Evolutionary conservation across 257 asterid genomes (phyloP), one percentile per base, ranked within the genome.

Genomic region (Orobanche coerulescens): DNA sequence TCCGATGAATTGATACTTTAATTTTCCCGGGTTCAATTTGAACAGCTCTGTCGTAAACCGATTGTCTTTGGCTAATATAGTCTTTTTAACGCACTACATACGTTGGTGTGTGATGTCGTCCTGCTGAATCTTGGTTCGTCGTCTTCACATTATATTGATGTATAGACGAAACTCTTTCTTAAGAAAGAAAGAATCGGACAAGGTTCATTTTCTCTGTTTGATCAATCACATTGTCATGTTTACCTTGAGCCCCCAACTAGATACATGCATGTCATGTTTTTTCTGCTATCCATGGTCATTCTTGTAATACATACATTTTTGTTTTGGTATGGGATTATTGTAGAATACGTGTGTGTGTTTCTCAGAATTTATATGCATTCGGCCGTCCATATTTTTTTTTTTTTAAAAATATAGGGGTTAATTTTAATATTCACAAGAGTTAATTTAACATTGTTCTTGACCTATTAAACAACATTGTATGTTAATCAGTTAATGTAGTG

Each of bases 221-320:
- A 12, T 52, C 16, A 37, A 6, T 34, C 10, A 5, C 30, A 28
- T 24, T 14, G 9, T 53, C 14, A 26, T 34, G 11, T 15, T 0
- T 14, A 7, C 15, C 28, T 40, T 14, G 20, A 53, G 36, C 42
- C 42, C 16, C 49, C n/a, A n/a, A 10, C 36, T 37, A 4, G 48
- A 62, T 48, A 56, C 30, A 63, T 47, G 53, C 16, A 11, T n/a
- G n/a, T n/a, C n/a, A n/a, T n/a, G n/a, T 20, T 25, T 54, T 40
- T 55, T 6, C 11, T 22, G 7, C 19, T 31, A 49, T 56, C 24
- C 48, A 1, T 40, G 2, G 2, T 49, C 9, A 10, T 16, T 53
- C 42, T 54, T 24, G 49, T 47, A 46, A 12, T 31, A 10, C 7
- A 36, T 39, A 49, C 44, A 14, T 9, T 19, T 19, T 61, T 10